Evolutionary conservation across 2,329 filamentous ascomycete genomes (phyloP).

Genomic region (Aspergillus versicolor): DNA sequence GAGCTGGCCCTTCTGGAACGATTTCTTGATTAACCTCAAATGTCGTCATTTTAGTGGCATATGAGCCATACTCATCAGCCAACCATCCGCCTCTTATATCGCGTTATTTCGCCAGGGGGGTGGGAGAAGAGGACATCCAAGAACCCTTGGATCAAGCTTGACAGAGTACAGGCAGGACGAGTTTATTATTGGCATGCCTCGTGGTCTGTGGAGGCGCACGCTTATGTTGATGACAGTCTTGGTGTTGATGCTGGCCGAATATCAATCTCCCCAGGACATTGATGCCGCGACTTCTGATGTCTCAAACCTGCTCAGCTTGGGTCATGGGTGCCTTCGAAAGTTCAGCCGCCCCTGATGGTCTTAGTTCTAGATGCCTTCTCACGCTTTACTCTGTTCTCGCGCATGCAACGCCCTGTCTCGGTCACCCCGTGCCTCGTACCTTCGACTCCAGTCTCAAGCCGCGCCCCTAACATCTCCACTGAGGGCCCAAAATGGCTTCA

Average conservation of each 20-base stretch:
- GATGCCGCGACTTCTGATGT: neutral
- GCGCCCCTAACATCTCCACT: neutral
- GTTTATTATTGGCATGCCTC: constrained; percentile 4
- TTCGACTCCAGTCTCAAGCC: neutral
- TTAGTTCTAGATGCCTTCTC: neutral
- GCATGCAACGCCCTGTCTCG: neutral
- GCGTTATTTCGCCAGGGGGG: neutral
- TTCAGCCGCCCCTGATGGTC: neutral
- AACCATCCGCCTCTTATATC: neutral
- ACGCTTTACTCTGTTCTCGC: neutral
- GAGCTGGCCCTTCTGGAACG: neutral
- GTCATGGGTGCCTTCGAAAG: neutral
- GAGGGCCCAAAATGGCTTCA: neutral
- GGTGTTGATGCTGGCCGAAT: neutral
- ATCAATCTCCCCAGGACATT: neutral
- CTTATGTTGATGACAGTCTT: constrained; percentile 2
- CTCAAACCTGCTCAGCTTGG: neutral
- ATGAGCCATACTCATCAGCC: constrained; percentile 8
- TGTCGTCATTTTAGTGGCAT: constrained; percentile 11
- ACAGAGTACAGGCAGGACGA: neutral
- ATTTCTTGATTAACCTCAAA: neutral
- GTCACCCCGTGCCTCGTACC: neutral
- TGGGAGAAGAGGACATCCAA: neutral
- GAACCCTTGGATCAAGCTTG: constrained; percentile 4
- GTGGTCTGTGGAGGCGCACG: neutral